These are phyloP conservation scores for Berkeleyomyces rouxiae DNA, from an alignment of 2,329 filamentous ascomycete genomes.

Conservation along the genomic window DNA sequence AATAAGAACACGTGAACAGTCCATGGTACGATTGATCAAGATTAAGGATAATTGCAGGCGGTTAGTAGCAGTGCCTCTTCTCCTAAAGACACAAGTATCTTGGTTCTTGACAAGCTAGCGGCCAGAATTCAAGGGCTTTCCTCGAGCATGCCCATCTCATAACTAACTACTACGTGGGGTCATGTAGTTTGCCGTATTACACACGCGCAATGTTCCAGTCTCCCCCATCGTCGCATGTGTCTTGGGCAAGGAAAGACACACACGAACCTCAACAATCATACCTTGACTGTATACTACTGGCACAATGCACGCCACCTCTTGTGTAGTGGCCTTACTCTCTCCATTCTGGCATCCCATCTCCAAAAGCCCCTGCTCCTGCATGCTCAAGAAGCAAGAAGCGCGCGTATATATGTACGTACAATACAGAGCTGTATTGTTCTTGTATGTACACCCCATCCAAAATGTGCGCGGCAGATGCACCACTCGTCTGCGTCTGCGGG, in stretches of 20 bases:
- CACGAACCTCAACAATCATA: background rate
- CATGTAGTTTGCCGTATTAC: too few species aligned
- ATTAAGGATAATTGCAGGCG: background rate
- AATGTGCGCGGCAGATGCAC: too few species aligned
- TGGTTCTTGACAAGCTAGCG: background rate
- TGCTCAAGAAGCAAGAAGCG: too few species aligned
- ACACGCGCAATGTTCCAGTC: background rate
- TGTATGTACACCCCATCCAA: too few species aligned
- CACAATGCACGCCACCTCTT: background rate
- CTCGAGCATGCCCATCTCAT: too few species aligned
- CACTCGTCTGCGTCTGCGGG: too few species aligned
- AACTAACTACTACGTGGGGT: too few species aligned
- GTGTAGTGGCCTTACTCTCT: background rate
- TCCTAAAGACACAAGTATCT: background rate
- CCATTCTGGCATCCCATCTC: background rate
- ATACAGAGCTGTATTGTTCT: too few species aligned
- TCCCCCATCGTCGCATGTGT: background rate
- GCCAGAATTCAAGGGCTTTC: too few species aligned
- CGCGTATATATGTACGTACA: too few species aligned
- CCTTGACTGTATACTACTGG: background rate
- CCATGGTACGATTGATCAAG: background rate
- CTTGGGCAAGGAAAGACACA: background rate
- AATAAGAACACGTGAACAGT: background rate
- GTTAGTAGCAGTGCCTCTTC: background rate
- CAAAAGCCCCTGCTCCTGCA: background rate